Evolutionary conservation across 2,329 filamentous ascomycete species (phyloP).

Genomic region (Verticillium longisporum): DNA sequence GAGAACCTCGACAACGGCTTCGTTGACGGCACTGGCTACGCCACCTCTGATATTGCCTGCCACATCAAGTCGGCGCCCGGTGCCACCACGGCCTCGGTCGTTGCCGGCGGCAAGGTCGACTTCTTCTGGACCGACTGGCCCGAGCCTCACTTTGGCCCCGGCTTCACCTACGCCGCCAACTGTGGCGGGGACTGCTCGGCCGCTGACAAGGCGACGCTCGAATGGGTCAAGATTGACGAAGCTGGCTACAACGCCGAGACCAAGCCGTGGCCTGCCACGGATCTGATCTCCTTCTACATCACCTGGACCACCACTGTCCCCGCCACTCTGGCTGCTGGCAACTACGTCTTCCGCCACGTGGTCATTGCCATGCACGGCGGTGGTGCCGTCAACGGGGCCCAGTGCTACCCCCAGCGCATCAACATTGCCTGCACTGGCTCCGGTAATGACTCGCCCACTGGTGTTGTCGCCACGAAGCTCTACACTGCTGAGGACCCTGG

Average conservation of each 20-base stretch:
- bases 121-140: conserved; percentile 36
- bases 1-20: conserved; percentile 42
- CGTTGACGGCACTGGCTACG: conserved; percentile 33
- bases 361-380: conserved; percentile 43
- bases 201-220: conserved; percentile 43
- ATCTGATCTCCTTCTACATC: conserved; percentile 33
- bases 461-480: conserved; percentile 21
- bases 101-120: conserved; percentile 31
- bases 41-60: conserved; percentile 36
- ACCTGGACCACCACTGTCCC: conserved; percentile 26
- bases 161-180: conserved; percentile 57
- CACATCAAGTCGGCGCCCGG: conserved; percentile 32
- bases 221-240: conserved; percentile 59
- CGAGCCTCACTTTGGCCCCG: conserved; percentile 39
- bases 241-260: conserved; percentile 40
- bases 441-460: conserved; percentile 23
- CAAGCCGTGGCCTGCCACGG: conserved; percentile 25
- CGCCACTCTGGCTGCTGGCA: conserved; percentile 21
- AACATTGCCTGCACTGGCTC: conserved; percentile 37
- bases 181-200: conserved; percentile 49
- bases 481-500: conserved; percentile 21
- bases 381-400: conserved; percentile 35
- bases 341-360: conserved; percentile 45
- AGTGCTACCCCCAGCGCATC: conserved; percentile 45
- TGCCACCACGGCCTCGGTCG: conserved; percentile 25